Evolutionary conservation across 257 asterid species (phyloP), one percentile per base, ranked within the genome.

Genomic region (Parsonsia alboflavescens): DNA sequence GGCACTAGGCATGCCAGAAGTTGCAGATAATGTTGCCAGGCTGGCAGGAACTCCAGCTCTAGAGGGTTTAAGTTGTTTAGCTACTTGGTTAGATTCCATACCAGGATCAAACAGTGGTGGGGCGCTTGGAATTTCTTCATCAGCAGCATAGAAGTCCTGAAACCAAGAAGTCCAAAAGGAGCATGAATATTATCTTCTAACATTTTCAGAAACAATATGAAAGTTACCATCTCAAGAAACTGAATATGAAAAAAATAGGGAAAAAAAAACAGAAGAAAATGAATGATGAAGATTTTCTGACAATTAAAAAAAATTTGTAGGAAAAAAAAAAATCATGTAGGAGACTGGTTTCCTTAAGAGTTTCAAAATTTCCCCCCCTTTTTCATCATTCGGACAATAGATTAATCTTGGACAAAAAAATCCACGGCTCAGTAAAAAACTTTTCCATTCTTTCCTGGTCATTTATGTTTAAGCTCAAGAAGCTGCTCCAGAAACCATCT

Each of bases 81-180:
- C 67, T 82, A 74, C 86, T 82, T 42, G 85, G 78, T 84, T 76
- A 50, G 57, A 53, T 30, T 69, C 79, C 54, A 71, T 72, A 66
- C 71, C 72, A 33, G 88, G 79, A 48, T 81, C 80, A 65, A 72
- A 63, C 72, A 93, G 39, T 0, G 97, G 98, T 5, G 97, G 97
- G 48, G 97, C 98, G 84, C 97, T 91, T 16, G 98, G 97, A 75
- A 67, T 74, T 77, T 78, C 89, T n/a, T 80, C 80, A 42, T 84
- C 83, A 28, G 63, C 71, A 64, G 68, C 75, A 45, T 70, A 66
- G 50, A 65, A 74, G 49, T 68, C 89, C 85, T 82, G 86, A 72
- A 67, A 81, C 42, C 73, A 79, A 65, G 41, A 26, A 53, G 28
- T 48, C 58, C 48, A 64, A 16, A 65, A 36, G 17, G 28, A 36